Percentiles rank a stretch among this genome's conserved stretches.
Evolutionary conservation across 345 rosid species (phyloP).

Genomic region (Eutrema japonicum): DNA sequence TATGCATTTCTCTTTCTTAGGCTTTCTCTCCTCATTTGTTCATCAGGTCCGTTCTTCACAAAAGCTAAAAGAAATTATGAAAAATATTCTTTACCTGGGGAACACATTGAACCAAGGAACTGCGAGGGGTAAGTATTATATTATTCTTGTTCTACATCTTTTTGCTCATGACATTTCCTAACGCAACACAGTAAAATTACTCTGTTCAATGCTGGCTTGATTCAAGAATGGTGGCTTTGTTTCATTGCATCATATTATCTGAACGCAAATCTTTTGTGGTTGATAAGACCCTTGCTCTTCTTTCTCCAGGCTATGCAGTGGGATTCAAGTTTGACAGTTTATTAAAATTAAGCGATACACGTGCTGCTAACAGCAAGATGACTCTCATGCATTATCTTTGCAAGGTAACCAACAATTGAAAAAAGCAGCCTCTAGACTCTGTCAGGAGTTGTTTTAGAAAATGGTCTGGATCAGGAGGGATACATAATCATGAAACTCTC

Average conservation of each 20-base stretch:
- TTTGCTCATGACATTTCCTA: background rate
- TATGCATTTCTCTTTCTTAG: slow-evolving; percentile 16
- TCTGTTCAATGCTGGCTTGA: slow-evolving; percentile 19
- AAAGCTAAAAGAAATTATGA: slow-evolving; percentile 90
- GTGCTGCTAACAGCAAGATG: slow-evolving; percentile 86
- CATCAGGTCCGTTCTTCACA: slow-evolving; percentile 73
- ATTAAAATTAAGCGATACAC: slow-evolving; percentile 79
- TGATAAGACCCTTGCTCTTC: slow-evolving; percentile 22
- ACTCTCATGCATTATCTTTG: slow-evolving; percentile 98
- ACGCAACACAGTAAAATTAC: background rate
- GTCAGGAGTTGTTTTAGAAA: background rate
- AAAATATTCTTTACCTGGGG: slow-evolving; percentile 84
- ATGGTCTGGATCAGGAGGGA: slow-evolving; percentile 1
- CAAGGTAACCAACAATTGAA: slow-evolving; percentile 54
- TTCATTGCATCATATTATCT: slow-evolving; percentile 11
- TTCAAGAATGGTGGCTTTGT: slow-evolving; percentile 10
- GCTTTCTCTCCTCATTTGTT: slow-evolving; percentile 26
- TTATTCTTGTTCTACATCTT: slow-evolving; percentile 10
- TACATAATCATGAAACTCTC: slow-evolving; percentile 6
- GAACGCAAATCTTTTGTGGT: slow-evolving; percentile 15
- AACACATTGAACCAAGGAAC: slow-evolving; percentile 95
- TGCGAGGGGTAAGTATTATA: slow-evolving; percentile 68
- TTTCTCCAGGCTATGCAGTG: slow-evolving; percentile 79
- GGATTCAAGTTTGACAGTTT: slow-evolving; percentile 96
- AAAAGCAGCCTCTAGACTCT: slow-evolving; percentile 5